phyloP scores from a whole-genome alignment of 1,284 basidiomycete species.

The Ganoderma sinense region DNA sequence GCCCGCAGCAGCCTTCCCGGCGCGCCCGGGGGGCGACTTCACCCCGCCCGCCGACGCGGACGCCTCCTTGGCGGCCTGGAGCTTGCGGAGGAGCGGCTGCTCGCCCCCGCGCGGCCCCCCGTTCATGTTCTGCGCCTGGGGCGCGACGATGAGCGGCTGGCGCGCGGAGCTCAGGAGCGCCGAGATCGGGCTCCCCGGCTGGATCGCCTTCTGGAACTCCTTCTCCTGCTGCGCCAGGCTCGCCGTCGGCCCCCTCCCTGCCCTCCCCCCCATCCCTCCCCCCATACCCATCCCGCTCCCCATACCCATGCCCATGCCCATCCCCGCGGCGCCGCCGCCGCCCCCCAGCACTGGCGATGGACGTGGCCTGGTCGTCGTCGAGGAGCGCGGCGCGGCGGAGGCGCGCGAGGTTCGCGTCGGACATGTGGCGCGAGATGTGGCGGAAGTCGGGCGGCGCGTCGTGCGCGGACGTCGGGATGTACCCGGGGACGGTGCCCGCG shows the following conservation, averaged over 20 bases:
- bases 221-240: conserved; percentile 89
- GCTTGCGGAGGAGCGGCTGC: conserved; percentile 63
- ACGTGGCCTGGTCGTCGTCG: conserved; percentile 62
- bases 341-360: conserved; percentile 48
- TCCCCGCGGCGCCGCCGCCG: no score
- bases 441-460: conserved; percentile 80
- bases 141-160: conserved; percentile 85
- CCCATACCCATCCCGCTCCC: no score
- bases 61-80: conserved; percentile 54
- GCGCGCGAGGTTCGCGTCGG: conserved; percentile 74
- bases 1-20: conserved; percentile 34
- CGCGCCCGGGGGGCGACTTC: conserved; percentile 41
- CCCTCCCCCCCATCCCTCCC: conserved; percentile 32
- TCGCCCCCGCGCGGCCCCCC: conserved; percentile 46
- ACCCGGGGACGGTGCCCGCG: conserved; percentile 81
- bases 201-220: conserved; percentile 95
- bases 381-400: conserved; percentile 67
- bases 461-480: conserved; percentile 82
- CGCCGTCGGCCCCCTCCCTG: conserved; percentile 54
- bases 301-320: background rate
- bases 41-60: background rate
- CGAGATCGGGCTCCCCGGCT: conserved; percentile 94
- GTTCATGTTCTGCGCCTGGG: conserved; percentile 27
- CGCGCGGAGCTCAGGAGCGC: conserved; percentile 89
- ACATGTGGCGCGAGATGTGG: conserved; percentile 67